Evolutionary conservation across 257 asterid species (phyloP).

Genomic region (Petunia axillaris): DNA sequence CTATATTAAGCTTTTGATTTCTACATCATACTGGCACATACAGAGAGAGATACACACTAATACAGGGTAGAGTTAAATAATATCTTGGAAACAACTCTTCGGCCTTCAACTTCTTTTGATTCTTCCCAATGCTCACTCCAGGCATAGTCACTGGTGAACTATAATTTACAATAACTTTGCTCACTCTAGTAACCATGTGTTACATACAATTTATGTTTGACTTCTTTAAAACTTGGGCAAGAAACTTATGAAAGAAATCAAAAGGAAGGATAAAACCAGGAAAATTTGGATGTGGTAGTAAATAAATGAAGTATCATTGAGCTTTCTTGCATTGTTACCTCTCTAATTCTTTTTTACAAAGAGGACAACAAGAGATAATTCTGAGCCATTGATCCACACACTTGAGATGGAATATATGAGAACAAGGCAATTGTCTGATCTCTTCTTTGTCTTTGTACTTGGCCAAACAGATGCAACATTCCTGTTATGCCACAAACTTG

Average conservation of each 20-base stretch:
- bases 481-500: slow-evolving; percentile 46
- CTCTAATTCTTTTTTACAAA: slow-evolving; percentile 51
- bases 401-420: slow-evolving; percentile 74
- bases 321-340: slow-evolving; percentile 24
- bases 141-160: slow-evolving; percentile 42
- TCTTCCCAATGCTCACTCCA: background rate
- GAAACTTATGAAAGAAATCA: background rate
- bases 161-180: slow-evolving; percentile 38
- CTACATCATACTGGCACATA: background rate
- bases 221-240: background rate
- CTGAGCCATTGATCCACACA: slow-evolving; percentile 98
- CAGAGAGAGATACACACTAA: background rate
- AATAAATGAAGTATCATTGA: background rate
- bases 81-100: background rate
- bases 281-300: background rate
- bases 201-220: slow-evolving; percentile 8
- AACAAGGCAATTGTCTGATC: slow-evolving; percentile 78
- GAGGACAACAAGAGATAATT: slow-evolving; percentile 79
- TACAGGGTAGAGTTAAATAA: background rate
- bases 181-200: slow-evolving; percentile 40
- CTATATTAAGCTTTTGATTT: background rate
- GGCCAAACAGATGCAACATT: slow-evolving; percentile 88
- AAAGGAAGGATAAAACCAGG: background rate
- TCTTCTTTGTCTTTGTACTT: slow-evolving; percentile 86
- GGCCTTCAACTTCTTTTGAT: background rate